Evolutionary conservation across 768 basidiomycete genomes (phyloP).

Genomic region (Saitozyma sp.): DNA sequence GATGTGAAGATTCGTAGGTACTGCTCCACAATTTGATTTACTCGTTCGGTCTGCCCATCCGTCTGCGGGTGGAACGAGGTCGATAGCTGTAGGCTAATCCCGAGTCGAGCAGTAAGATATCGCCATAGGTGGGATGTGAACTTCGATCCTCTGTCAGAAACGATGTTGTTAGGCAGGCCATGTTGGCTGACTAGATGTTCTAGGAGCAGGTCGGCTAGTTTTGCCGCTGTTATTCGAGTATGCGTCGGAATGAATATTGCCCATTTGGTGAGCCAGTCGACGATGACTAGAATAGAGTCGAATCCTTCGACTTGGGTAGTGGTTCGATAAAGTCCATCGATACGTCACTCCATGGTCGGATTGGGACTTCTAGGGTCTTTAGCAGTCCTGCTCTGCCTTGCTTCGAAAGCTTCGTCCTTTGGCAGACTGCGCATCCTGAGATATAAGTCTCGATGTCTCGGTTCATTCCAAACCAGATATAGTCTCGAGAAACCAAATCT

Average conservation of each 20-base stretch:
- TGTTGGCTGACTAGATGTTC: constrained; percentile 15
- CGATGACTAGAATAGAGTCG: constrained; percentile 55
- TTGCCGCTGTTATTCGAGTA: constrained; percentile 42
- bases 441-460: constrained; percentile 49
- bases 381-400: constrained; percentile 54
- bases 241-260: constrained; percentile 56
- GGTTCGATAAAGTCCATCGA: constrained; percentile 55
- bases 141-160: constrained; percentile 40
- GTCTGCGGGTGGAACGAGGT: constrained; percentile 58
- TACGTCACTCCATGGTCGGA: constrained; percentile 52
- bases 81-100: constrained; percentile 52
- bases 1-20: constrained; percentile 54
- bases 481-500: constrained; percentile 42
- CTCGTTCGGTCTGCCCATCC: constrained; percentile 55
- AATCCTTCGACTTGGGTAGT: constrained; percentile 50
- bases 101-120: constrained; percentile 44
- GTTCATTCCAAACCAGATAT: constrained; percentile 52
- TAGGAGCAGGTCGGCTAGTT: constrained; percentile 33
- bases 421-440: constrained; percentile 53
- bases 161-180: constrained; percentile 38
- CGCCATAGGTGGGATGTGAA: constrained; percentile 50
- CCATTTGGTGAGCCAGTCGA: constrained; percentile 55
- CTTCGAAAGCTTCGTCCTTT: constrained; percentile 49
- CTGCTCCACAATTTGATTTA: constrained; percentile 56
- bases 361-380: constrained; percentile 41